Base-by-base conservation (phyloP, 176 grass and related monocot species). In the Pontederia crassipes region DNA sequence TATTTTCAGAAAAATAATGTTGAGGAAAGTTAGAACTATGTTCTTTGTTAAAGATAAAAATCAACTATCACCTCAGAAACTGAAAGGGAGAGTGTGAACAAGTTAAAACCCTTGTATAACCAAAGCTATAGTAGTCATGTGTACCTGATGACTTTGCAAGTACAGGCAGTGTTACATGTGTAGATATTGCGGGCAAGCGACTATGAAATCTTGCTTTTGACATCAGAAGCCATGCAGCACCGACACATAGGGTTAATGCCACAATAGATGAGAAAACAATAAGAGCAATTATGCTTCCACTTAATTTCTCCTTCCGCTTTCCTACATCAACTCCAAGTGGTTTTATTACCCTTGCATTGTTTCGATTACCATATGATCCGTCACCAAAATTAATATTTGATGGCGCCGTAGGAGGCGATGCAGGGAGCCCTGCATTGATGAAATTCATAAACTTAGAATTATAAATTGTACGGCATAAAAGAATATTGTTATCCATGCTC, bases 201-300 rank as follows among this genome's bases (percentile, higher is more conserved):
- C 28, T 24, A 18, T 56, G 45, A 17, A 12, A 8, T 24, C 53
- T 47, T 8, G 46, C 14, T 47, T 57, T 55, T 53, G 46, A 57
- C 29, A 69, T 46, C 10, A 69, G 35, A 16, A 69, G 11, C 53
- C 16, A 69, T 57, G 28, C 54, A 69, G 53, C 66, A 4, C 52
- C 66, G 28, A 69, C 53, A 57, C 66, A 57, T 24, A 69, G 14
- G 17, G 26, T 46, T 13, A 69, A 57, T 8, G 28, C 66, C 10
- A 57, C 14, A 47, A 57, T 28, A 46, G 52, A 55, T 69, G 66
- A 69, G 9, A 69, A 16, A 69, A 69, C 52, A 14, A 69, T 69
- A 9, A 47, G 12, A 46, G 53, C 53, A 56, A 57, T 57, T 13
- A 55, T 46, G 12, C 45, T 69, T 11, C 66, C 35, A 46, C 53